Percentiles rank a stretch among this genome's conserved stretches.
Evolutionary conservation across 768 basidiomycete genomes (phyloP).

Genomic region (Tylopilus vinaceipallidus): DNA sequence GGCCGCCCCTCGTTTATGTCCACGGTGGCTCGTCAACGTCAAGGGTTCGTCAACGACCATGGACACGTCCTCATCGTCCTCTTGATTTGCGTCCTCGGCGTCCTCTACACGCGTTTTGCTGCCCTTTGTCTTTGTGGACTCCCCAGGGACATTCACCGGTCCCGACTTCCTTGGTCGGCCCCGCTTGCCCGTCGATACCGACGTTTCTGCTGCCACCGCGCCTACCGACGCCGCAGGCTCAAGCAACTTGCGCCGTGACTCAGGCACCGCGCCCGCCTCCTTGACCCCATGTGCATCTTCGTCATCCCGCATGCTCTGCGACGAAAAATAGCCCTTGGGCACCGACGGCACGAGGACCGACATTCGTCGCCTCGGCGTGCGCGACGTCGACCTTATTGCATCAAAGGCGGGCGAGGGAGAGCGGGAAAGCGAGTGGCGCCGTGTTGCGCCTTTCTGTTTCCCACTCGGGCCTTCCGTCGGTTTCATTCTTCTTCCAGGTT

Average conservation of each 20-base stretch:
- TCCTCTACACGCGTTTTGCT: neutral
- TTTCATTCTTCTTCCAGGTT: neutral
- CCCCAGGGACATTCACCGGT: too few species aligned
- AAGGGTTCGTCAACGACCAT: conserved; percentile 11
- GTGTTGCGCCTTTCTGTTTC: neutral
- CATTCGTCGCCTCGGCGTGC: conserved; percentile 19
- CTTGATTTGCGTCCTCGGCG: neutral
- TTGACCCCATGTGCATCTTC: neutral
- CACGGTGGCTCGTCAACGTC: conserved; percentile 14
- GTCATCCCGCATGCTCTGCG: neutral
- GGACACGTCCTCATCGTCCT: conserved; percentile 2
- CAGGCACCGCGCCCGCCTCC: neutral
- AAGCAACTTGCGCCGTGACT: conserved; percentile 4
- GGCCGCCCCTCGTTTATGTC: conserved; percentile 50
- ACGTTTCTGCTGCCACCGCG: conserved; percentile 23
- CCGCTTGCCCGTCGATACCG: conserved; percentile 18
- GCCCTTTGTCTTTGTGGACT: neutral
- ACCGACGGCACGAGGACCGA: conserved; percentile 30
- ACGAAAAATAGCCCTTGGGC: conserved; percentile 22
- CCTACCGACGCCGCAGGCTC: conserved; percentile 20
- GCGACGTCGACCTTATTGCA: neutral
- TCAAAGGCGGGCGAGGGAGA: conserved; percentile 9
- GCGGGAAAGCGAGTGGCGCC: conserved; percentile 5
- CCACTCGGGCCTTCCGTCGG: too few species aligned
- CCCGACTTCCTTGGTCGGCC: conserved; percentile 12